Percentiles rank a stretch among this genome's conserved stretches.
phyloP scores from a whole-genome alignment of 345 rosid genomes.

The Eucalyptus marginata region DNA sequence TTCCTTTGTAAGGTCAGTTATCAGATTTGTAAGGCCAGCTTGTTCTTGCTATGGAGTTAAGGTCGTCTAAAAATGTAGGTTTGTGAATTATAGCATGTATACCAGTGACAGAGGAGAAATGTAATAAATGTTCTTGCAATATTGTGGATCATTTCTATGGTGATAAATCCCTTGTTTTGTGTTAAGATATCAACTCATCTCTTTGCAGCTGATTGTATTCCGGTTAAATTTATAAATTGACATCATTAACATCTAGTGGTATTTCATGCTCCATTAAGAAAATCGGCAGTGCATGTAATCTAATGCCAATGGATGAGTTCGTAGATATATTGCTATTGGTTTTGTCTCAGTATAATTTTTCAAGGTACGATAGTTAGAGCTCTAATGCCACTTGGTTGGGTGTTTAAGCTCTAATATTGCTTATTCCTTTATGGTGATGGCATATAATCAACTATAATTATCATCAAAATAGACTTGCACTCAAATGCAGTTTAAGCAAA shows the following conservation, averaged over 20 bases:
- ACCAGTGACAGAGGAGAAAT: not conserved
- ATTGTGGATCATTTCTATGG: not conserved
- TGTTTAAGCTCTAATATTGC: not conserved
- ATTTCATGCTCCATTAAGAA: not conserved
- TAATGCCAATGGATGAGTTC: not conserved
- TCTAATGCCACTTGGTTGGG: not conserved
- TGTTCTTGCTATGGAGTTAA: not conserved
- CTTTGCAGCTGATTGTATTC: not conserved
- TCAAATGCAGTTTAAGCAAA: not conserved
- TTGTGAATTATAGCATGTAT: not conserved
- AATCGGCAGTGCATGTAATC: not conserved
- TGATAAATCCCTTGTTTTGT: not conserved
- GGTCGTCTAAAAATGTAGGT: not conserved
- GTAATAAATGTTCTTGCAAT: not conserved
- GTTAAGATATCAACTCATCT: not conserved
- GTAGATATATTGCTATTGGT: not conserved
- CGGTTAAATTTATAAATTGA: not conserved
- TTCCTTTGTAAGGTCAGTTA: not conserved
- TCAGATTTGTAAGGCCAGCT: not conserved
- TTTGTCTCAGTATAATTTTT: not conserved
- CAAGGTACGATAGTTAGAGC: not conserved
- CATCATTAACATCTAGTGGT: not conserved
- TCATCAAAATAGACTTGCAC: not conserved
- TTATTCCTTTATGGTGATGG: not conserved
- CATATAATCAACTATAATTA: not conserved